Base-by-base conservation (phyloP, 805 yeast species). In the Saccharomyces jurei region DNA sequence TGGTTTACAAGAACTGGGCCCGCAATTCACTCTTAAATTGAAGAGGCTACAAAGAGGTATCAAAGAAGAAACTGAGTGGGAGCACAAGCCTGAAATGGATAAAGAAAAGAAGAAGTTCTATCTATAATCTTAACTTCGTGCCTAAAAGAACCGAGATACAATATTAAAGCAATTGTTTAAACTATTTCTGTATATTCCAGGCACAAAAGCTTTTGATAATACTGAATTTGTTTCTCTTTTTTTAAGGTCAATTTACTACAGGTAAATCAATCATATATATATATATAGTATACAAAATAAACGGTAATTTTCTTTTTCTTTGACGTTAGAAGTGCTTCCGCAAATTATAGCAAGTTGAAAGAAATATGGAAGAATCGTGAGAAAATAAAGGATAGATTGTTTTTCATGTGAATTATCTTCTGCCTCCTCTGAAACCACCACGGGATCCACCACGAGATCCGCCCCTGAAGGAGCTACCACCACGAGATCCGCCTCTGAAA, bases 41-140 rank as follows among this genome's bases (percentile, higher is more conserved):
- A 82, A 96, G 71, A 79, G 98, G 65, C 75, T 94, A 55, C 98
- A 92, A 71, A 86, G 83, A 73, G 99, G 98, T 52, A 79, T 94
- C 64, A 84, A 84, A 66, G 96, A 89, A 61, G 98, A 92, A 65
- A 78, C 87, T 28, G 97, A 89, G 65, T 92, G 98, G 97, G 97
- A 94, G 71, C 96, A 90, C 73, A 82, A 89, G 62, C 85, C 97
- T 3, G 96, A 88, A 60, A 91, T 94, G 98, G 98, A 94, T 71
- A 86, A 86, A 65, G 97, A 92, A 70, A 92, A 91, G 83, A 84
- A 84, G 73, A 90, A 89, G 80, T 92, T 92, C 69, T 86, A 89
- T 67, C 74, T 92, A 61, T 92, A 75, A 65, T 10, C 26, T 25
- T 25, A 25, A 22, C 28, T 21, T 6, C 41, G 41, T 14, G 17